phyloP scores from a whole-genome alignment of 176 grass and related monocot genomes.

The Eleusine indica region DNA sequence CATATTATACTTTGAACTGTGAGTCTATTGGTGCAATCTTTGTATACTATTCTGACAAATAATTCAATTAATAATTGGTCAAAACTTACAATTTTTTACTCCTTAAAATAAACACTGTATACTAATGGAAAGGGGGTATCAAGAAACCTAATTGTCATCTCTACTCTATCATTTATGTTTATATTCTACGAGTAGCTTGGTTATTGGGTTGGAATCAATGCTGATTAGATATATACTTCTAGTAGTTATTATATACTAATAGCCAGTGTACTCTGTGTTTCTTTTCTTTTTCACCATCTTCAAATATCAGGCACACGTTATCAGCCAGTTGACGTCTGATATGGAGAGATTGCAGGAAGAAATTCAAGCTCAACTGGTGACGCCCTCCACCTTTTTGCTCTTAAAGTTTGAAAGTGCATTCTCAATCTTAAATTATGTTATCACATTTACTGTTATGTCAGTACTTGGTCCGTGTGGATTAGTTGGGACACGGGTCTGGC shows the following conservation, averaged over 20 bases:
- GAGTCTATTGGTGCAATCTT: neutral
- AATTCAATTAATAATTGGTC: neutral
- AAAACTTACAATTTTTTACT: neutral
- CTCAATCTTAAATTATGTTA: neutral
- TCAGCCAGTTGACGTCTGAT: constrained; percentile 91
- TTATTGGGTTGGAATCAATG: constrained; percentile 13
- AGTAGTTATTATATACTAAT: neutral
- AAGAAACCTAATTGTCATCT: neutral
- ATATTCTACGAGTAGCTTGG: constrained; percentile 2
- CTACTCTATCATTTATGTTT: constrained; percentile 21
- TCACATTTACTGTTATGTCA: neutral
- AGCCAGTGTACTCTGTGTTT: constrained; percentile 1
- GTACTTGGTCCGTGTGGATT: neutral
- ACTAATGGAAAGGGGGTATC: neutral
- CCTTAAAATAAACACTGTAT: neutral
- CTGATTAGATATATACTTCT: constrained; percentile 21
- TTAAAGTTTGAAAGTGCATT: constrained; percentile 17
- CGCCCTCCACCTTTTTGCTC: constrained; percentile 41
- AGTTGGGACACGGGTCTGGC: too few species aligned
- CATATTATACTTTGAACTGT: neutral
- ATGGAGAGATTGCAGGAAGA: constrained; percentile 85
- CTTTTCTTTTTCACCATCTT: neutral
- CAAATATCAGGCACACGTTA: constrained; percentile 69
- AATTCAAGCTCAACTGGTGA: constrained; percentile 92
- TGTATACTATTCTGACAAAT: neutral